These are phyloP conservation scores for Fistulifera solaris DNA, from an alignment of 108 stramenopile genomes.

Conservation along the genomic window DNA sequence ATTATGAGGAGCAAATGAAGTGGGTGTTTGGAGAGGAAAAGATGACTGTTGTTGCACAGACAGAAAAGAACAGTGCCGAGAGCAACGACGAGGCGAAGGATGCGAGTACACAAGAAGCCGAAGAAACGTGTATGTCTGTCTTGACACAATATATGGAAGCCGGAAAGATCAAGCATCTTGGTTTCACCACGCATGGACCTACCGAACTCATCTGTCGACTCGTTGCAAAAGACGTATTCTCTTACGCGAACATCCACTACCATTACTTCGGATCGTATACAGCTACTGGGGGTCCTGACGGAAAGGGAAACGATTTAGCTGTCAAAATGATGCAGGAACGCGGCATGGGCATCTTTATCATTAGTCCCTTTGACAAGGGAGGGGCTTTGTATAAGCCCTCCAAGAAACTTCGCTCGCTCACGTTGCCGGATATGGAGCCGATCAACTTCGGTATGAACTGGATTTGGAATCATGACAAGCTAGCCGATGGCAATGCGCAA, in stretches of 20 bases:
- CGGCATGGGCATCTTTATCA: slow-evolving; percentile 86
- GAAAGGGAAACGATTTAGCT: slow-evolving; percentile 49
- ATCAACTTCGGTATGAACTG: slow-evolving; percentile 51
- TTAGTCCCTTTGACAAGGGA: slow-evolving; percentile 86
- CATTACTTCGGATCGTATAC: slow-evolving; percentile 81
- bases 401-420: slow-evolving; percentile 48
- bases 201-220: slow-evolving; percentile 47
- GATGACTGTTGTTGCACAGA: too few relatives aligned
- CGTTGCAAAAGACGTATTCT: slow-evolving; percentile 73
- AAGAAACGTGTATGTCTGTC: slow-evolving; percentile 35
- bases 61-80: background rate
- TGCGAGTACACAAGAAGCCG: too few relatives aligned
- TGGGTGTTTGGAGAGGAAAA: slow-evolving; percentile 47
- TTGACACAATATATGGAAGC: slow-evolving; percentile 40
- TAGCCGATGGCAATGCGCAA: slow-evolving; percentile 18
- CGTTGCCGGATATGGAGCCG: slow-evolving; percentile 69
- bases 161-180: slow-evolving; percentile 75
- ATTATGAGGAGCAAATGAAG: slow-evolving; percentile 43
- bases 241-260: slow-evolving; percentile 82
- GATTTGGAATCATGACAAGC: slow-evolving; percentile 51
- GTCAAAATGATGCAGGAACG: slow-evolving; percentile 49
- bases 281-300: slow-evolving; percentile 45
- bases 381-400: slow-evolving; percentile 66
- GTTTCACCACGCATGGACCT: slow-evolving; percentile 83
- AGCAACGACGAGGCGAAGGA: slow-evolving; percentile 17